phyloP scores from a whole-genome alignment of 495 filamentous ascomycete species.

The Darksidea phi region DNA sequence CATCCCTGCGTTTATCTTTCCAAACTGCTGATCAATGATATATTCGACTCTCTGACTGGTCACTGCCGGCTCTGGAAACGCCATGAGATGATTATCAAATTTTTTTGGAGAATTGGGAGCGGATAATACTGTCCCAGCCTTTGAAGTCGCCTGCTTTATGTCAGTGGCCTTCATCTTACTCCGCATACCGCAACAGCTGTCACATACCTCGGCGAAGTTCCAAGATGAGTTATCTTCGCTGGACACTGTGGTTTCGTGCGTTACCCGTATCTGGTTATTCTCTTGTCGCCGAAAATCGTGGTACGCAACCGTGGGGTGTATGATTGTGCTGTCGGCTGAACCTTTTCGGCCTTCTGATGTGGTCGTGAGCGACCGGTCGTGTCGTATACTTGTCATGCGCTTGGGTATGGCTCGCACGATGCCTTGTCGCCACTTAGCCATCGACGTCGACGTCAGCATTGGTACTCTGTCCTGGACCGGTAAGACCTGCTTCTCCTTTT shows the following conservation, averaged over 20 bases:
- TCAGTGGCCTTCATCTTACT: neutral
- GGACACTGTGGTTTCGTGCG: constrained; percentile 6
- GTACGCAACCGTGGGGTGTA: neutral
- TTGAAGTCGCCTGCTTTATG: neutral
- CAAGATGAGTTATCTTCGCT: neutral
- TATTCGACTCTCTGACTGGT: neutral
- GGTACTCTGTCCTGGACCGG: neutral
- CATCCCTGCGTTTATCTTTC: neutral
- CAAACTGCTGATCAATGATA: neutral
- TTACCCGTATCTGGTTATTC: constrained; percentile 6
- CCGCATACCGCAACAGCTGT: neutral
- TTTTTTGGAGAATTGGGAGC: neutral
- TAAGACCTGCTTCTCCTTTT: neutral
- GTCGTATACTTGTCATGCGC: no score
- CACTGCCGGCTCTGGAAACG: constrained; percentile 1
- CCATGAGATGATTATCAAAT: neutral
- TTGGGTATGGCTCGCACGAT: no score
- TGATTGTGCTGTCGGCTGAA: neutral
- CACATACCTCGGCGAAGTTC: neutral
- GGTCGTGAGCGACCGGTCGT: neutral
- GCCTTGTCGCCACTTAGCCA: no score
- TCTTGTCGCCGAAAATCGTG: neutral
- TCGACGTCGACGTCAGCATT: no score
- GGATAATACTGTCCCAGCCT: neutral
- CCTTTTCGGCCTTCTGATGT: neutral